Evolutionary conservation across 2,329 filamentous ascomycete species (phyloP).

Genomic region (Fusarium torreyae): DNA sequence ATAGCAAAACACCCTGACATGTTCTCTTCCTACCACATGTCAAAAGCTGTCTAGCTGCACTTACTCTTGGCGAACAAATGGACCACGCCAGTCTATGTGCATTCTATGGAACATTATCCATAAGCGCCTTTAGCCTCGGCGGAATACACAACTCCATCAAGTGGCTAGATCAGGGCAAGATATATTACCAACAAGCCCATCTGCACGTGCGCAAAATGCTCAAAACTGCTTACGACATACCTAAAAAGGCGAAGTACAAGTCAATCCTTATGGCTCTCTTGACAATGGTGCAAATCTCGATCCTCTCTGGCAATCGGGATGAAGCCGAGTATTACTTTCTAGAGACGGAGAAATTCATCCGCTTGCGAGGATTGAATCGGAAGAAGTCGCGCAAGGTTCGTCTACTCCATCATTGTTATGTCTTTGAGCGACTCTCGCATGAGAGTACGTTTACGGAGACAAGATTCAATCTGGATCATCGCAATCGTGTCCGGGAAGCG

Average conservation of each 20-base stretch:
- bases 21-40: slow-evolving; percentile 27
- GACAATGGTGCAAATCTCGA: slow-evolving; percentile 34
- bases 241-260: slow-evolving; percentile 39
- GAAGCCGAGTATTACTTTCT: slow-evolving; percentile 39
- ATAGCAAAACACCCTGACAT: slow-evolving; percentile 43
- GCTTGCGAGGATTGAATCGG: slow-evolving; percentile 29
- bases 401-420: slow-evolving; percentile 35
- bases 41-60: slow-evolving; percentile 31
- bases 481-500: slow-evolving; percentile 20
- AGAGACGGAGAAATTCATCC: slow-evolving; percentile 39
- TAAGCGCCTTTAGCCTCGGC: slow-evolving; percentile 33
- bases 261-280: slow-evolving; percentile 39
- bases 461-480: slow-evolving; percentile 18
- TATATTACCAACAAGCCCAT: slow-evolving; percentile 24
- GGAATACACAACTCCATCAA: slow-evolving; percentile 22
- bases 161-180: slow-evolving; percentile 28
- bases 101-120: slow-evolving; percentile 34
- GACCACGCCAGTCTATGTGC: slow-evolving; percentile 36
- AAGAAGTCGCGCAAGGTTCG: slow-evolving; percentile 37
- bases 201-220: slow-evolving; percentile 20
- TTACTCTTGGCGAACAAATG: slow-evolving; percentile 30
- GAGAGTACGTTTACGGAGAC: slow-evolving; percentile 31
- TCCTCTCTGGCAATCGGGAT: slow-evolving; percentile 25
- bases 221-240: slow-evolving; percentile 27
- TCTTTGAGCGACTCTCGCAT: slow-evolving; percentile 24